Percentiles rank a stretch among this genome's conserved stretches.
Evolutionary conservation across 129 eudicot species (phyloP).

Genomic region (carrot (Daucus carota)): DH1_v3.0 NC_030383.2:3161501-3162000

Average conservation of each 20-base stretch:
- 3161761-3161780: no score
- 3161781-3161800: background rate
- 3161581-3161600: background rate
- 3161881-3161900: slow-evolving; percentile 70
- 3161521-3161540: background rate
- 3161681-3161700: background rate
- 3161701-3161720: slow-evolving; percentile 8
- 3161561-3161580: background rate
- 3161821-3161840: background rate
- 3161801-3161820: background rate
- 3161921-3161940: slow-evolving; percentile 92
- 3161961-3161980: slow-evolving; percentile 64
- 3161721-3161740: no score
- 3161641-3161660: background rate
- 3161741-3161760: no score
- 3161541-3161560: background rate
- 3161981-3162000: slow-evolving; percentile 64
- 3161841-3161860: background rate
- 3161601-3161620: background rate
- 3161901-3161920: slow-evolving; percentile 69
- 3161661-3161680: background rate
- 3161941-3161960: slow-evolving; percentile 78
- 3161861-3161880: slow-evolving; percentile 64
- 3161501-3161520: slow-evolving; percentile 31
- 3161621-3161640: background rate